Base-by-base conservation (phyloP, 129 eudicot genomes). In the Pseudognaphalium luteoalbum region DNA sequence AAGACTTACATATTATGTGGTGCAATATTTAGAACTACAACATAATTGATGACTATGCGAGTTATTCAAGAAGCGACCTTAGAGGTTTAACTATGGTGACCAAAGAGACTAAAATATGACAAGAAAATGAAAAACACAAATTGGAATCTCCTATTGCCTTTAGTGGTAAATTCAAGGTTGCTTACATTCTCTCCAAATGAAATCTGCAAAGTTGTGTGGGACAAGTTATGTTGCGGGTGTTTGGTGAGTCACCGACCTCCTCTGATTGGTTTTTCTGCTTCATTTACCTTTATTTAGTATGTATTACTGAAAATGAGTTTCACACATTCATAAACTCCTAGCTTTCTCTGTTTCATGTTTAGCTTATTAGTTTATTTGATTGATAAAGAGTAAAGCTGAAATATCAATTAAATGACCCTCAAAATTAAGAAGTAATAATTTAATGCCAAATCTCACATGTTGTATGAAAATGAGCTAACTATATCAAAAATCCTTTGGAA, bases 181-280 rank as follows among this genome's bases (percentile, higher is more conserved):
- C 28, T 25, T 25, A 25, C 28, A 25, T 25, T 25, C 28, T 25
- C 28, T 25, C 28, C 28, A 1, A 73, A 83, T 81, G 57, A 71
- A 80, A 69, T 76, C 90, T 19, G 87, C 78, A 33, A 76, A 78
- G 44, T 72, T 79, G 47, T 93, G 96, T 72, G 71, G 83, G 80
- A 68, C 95, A 15, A 56, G 59, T 29, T 92, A 90, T 83, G 78
- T 87, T 80, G 98, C 90, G 73, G 81, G 88, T 76, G 91, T 88
- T 62, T 93, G 98, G 98, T 93, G 72, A 81, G 98, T 78, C 59
- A 30, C 69, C 25, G 0, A 17, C 66, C 68, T 58, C 68, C 51
- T 21, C 6, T n/a, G 3, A 21, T 8, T 33, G 33, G 4, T 71
- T 67, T 56, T 76, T 52, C 7, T 34, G 32, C 51, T 50, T 64